Evolutionary conservation across 257 asterid species (phyloP), one percentile per base, ranked within the genome.

Genomic region (Jaltomata sinuosa): DNA sequence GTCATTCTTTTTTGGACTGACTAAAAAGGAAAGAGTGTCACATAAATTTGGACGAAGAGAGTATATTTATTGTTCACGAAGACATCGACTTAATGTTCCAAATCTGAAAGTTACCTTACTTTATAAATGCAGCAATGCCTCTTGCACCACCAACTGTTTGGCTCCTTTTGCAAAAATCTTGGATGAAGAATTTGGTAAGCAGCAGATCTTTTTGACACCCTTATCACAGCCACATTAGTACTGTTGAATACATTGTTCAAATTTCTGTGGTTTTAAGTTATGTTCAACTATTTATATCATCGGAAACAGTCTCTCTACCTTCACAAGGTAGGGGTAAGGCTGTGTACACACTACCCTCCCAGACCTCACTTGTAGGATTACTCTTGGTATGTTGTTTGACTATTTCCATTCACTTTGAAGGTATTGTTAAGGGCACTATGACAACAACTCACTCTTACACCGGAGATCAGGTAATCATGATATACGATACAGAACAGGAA

Each of bases 391-490:
- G 68, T 25, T 25, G 9, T 49, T 42, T 45, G 77, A 32, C 9
- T 9, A 64, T 82, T 77, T 15, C n/a, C 67, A 0, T 84, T 77
- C 25, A 27, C 36, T 87, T 84, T 87, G 87, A 89, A 94, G 99
- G 99, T 71, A 96, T 96, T 85, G 98, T 92, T 72, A 96, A 96
- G 93, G 99, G 98, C 38, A 96, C 97, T 15, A 96, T 96, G 99
- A 96, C 99, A 67, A 96, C 99, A 72, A 96, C 99, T 11, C 98
- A 94, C 89, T 96, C 99, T 18, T 96, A 96, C 94, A 96, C 99
- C 6, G 98, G 99, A 52, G 99, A 96, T 89, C 98, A 95, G 97
- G 97, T 93, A 88, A 86, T 65, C 68, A 25, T 64, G 5, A 29
- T 47, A 47, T 4, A 9, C 4, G 10, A 45, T 76, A 47, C 6